A percentile compares a stretch with the other conserved stretches of the same genome.
These are phyloP conservation scores for Sicyos baderoa DNA, from an alignment of 306 rosid species.

Conservation along the genomic window DNA sequence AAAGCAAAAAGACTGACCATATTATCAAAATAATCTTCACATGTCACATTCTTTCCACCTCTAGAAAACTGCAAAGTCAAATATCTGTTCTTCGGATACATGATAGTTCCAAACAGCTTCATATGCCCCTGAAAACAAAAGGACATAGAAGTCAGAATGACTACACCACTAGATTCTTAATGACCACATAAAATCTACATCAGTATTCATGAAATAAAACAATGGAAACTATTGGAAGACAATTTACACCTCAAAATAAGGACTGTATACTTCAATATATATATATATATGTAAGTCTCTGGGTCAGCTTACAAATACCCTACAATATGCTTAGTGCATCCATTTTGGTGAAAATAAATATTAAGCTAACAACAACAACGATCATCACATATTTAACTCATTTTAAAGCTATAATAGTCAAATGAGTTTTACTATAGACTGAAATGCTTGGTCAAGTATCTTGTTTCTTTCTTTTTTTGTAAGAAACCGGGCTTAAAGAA, in stretches of 20 bases:
- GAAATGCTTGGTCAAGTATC: not conserved
- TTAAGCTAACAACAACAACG: not conserved
- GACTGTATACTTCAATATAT: no score
- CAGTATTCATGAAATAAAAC: not conserved
- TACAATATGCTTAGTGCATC: not conserved
- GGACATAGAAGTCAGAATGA: not conserved
- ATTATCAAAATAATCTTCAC: constrained; percentile 89
- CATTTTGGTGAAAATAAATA: not conserved
- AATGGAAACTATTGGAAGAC: not conserved
- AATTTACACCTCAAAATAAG: not conserved
- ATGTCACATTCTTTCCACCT: constrained; percentile 74
- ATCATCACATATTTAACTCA: not conserved
- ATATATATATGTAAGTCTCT: not conserved
- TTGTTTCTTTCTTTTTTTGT: not conserved
- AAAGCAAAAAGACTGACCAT: constrained; percentile 45
- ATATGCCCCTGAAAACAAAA: constrained; percentile 56
- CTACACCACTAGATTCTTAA: not conserved
- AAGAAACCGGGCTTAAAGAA: no score
- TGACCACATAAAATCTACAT: not conserved
- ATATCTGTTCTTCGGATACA: constrained; percentile 76
- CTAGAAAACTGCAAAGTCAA: constrained; percentile 73
- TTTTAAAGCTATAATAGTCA: not conserved
- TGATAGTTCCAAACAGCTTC: constrained; percentile 88
- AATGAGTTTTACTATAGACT: not conserved
- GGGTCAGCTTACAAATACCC: not conserved